phyloP scores from a whole-genome alignment of 179 eudicot species.

The Monotropa hypopitys region DNA sequence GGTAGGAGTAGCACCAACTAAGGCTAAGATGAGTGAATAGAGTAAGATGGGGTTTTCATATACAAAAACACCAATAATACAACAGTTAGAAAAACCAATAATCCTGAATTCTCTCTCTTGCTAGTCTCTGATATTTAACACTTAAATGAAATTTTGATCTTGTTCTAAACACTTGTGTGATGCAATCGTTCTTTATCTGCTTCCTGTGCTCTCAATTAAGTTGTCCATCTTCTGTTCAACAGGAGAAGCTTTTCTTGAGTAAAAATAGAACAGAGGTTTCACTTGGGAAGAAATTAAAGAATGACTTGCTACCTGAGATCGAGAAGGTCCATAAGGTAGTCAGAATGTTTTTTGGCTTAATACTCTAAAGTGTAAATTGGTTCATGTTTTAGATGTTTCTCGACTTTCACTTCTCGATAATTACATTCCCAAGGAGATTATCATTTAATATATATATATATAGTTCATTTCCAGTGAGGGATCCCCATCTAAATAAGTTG shows the following conservation, averaged over 20 bases:
- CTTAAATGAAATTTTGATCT: neutral
- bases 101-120: neutral
- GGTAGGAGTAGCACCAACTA: neutral
- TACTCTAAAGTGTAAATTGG: neutral
- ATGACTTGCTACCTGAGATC: constrained; percentile 82
- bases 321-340: constrained; percentile 88
- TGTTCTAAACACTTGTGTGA: neutral
- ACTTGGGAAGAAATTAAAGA: constrained; percentile 81
- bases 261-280: constrained; percentile 78
- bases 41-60: neutral
- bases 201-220: constrained; percentile 3
- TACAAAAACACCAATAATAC: neutral
- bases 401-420: neutral
- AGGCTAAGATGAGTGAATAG: neutral
- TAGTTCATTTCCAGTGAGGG: too few species aligned
- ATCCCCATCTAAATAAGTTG: too few species aligned
- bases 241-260: constrained; percentile 91
- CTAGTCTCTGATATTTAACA: neutral
- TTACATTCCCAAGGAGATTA: too few species aligned
- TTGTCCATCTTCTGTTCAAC: constrained; percentile 14
- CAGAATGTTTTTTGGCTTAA: neutral
- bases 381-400: neutral
- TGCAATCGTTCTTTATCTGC: neutral
- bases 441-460: too few species aligned
- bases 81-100: neutral